These are phyloP conservation scores for Laguncularia racemosa DNA, from an alignment of 345 rosid species.

Conservation along the genomic window DNA sequence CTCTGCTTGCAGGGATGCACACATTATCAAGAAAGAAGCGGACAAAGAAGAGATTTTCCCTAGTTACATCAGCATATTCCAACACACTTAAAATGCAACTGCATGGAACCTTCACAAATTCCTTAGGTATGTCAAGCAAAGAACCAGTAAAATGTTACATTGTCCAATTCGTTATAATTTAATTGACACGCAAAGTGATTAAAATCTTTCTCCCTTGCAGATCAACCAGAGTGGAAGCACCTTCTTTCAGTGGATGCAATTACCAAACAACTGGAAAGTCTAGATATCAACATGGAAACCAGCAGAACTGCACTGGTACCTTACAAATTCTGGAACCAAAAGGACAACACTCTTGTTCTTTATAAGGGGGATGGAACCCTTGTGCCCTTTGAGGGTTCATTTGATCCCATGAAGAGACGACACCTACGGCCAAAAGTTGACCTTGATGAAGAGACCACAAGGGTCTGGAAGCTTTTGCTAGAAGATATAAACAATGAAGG, in stretches of 20 bases:
- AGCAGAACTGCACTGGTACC: conserved; percentile 40
- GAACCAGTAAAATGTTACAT: background rate
- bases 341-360: conserved; percentile 45
- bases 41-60: conserved; percentile 29
- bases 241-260: conserved; percentile 34
- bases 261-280: conserved; percentile 26
- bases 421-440: conserved; percentile 74
- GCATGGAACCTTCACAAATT: conserved; percentile 28
- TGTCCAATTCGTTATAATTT: background rate
- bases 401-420: conserved; percentile 32
- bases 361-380: conserved; percentile 46
- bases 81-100: conserved; percentile 18
- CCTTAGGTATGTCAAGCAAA: conserved; percentile 31
- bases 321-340: conserved; percentile 20
- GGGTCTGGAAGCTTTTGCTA: conserved; percentile 78
- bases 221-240: conserved; percentile 34
- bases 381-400: conserved; percentile 39
- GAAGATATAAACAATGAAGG: conserved; percentile 63
- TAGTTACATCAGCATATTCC: conserved; percentile 19
- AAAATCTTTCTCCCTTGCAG: conserved; percentile 28
- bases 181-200: background rate
- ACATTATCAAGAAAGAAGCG: conserved; percentile 41
- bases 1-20: conserved; percentile 23
- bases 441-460: conserved; percentile 73
- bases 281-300: conserved; percentile 44